A percentile compares a stretch with the other conserved stretches of the same genome.
These are phyloP conservation scores for Rhodamnia argentea DNA, from an alignment of 345 rosid species.

Conservation along the genomic window DNA sequence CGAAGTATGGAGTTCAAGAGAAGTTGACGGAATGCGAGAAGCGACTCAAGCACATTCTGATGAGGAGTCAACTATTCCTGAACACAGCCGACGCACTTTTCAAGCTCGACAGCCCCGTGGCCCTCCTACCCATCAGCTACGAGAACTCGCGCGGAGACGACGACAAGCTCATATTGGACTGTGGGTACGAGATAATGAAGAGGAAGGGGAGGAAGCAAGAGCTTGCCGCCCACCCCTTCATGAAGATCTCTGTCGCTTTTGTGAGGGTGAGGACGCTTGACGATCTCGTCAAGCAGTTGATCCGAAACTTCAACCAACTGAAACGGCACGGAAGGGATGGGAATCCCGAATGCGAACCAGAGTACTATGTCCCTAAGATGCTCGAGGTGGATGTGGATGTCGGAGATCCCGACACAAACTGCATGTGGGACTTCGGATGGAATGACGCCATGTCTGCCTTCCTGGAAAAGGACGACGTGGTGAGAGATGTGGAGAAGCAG, in stretches of 20 bases:
- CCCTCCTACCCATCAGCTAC: background rate
- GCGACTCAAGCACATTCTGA: constrained; percentile 49
- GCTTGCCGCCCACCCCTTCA: constrained; percentile 53
- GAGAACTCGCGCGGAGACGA: constrained; percentile 12
- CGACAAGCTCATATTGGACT: constrained; percentile 52
- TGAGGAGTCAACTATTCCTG: constrained; percentile 53
- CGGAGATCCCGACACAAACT: constrained; percentile 51
- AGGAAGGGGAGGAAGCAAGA: constrained; percentile 72
- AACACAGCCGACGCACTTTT: constrained; percentile 73
- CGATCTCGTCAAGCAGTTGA: constrained; percentile 45
- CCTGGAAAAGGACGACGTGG: constrained; percentile 59
- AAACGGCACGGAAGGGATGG: constrained; percentile 39
- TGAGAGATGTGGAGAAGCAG: constrained; percentile 60
- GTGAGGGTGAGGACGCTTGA: constrained; percentile 37
- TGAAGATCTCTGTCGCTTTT: constrained; percentile 22
- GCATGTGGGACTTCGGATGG: constrained; percentile 95
- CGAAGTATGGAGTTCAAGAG: constrained; percentile 14
- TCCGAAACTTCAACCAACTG: constrained; percentile 44
- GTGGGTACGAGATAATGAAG: constrained; percentile 77
- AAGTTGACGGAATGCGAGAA: constrained; percentile 48
- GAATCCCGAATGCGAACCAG: constrained; percentile 20
- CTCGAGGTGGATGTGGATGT: constrained; percentile 47
- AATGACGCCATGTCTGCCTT: constrained; percentile 24
- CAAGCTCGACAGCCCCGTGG: constrained; percentile 54
- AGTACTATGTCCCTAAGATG: constrained; percentile 56